phyloP scores from a whole-genome alignment of 371 early-diverging fungal genomes.

The Mortierella sp. region DNA sequence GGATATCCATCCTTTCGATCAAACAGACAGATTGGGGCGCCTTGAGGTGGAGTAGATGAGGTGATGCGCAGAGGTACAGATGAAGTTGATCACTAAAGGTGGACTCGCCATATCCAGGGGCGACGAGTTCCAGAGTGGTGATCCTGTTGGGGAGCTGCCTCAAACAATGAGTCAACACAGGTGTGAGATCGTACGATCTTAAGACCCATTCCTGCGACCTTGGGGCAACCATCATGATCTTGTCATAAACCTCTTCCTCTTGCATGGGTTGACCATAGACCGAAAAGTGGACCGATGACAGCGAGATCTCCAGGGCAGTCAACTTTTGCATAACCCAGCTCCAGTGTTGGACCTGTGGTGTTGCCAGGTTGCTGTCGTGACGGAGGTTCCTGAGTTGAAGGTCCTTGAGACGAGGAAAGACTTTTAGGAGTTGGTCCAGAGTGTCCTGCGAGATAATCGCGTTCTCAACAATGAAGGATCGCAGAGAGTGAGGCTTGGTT shows the following conservation, averaged over 20 bases:
- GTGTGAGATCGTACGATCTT: not conserved
- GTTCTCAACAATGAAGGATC: not conserved
- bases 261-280: not conserved
- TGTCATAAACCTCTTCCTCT: not conserved
- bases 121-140: not conserved
- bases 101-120: not conserved
- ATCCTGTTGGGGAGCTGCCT: not conserved
- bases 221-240: not conserved
- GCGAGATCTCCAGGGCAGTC: not conserved
- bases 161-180: not conserved
- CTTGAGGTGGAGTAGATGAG: not conserved
- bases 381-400: constrained; percentile 1
- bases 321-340: not conserved
- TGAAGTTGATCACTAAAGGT: not conserved
- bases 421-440: not conserved
- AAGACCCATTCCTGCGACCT: not conserved
- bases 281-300: not conserved
- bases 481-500: not conserved
- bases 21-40: not conserved
- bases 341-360: not conserved
- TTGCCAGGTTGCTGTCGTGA: not conserved
- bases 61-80: not conserved
- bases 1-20: not conserved
- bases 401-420: not conserved
- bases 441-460: not conserved